These are phyloP conservation scores for Elongisporangium prolatum DNA, from an alignment of 352 stramenopile species.

Conservation along the genomic window DNA sequence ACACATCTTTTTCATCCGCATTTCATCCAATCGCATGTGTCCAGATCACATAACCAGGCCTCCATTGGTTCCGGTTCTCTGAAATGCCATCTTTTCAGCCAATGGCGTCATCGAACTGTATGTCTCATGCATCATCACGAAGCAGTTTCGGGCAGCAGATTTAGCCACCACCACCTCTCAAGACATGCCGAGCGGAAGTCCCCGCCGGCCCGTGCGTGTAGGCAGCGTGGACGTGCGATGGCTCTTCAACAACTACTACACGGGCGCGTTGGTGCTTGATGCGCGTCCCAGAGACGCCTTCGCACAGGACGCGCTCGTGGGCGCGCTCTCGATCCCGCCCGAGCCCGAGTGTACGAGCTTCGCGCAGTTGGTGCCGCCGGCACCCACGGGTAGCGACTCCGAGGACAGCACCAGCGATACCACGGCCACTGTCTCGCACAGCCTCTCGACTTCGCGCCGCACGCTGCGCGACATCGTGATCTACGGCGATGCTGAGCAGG, in stretches of 20 bases:
- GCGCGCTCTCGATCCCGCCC: constrained; percentile 46
- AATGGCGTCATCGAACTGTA: neutral
- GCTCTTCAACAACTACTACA: constrained; percentile 75
- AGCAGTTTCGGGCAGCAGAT: neutral
- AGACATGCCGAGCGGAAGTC: neutral
- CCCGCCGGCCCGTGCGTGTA: neutral
- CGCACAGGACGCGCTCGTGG: constrained; percentile 34
- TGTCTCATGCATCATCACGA: neutral
- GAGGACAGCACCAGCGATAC: constrained; percentile 4
- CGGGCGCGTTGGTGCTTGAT: constrained; percentile 63
- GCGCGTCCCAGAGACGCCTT: constrained; percentile 25
- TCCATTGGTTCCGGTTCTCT: neutral
- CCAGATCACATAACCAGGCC: neutral
- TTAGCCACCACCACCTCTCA: neutral
- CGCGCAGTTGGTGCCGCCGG: constrained; percentile 11
- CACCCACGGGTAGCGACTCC: constrained; percentile 11
- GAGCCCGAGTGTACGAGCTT: constrained; percentile 8
- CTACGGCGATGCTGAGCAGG: constrained; percentile 28
- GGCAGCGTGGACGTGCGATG: constrained; percentile 41
- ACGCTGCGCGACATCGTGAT: constrained; percentile 50
- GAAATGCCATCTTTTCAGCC: neutral
- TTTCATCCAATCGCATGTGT: neutral
- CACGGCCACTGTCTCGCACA: neutral
- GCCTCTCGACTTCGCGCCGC: constrained; percentile 25
- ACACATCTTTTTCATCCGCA: neutral